A percentile compares a stretch with the other conserved stretches of the same genome.
phyloP scores from a whole-genome alignment of 257 asterid genomes.

The Solanum etuberosum region DNA sequence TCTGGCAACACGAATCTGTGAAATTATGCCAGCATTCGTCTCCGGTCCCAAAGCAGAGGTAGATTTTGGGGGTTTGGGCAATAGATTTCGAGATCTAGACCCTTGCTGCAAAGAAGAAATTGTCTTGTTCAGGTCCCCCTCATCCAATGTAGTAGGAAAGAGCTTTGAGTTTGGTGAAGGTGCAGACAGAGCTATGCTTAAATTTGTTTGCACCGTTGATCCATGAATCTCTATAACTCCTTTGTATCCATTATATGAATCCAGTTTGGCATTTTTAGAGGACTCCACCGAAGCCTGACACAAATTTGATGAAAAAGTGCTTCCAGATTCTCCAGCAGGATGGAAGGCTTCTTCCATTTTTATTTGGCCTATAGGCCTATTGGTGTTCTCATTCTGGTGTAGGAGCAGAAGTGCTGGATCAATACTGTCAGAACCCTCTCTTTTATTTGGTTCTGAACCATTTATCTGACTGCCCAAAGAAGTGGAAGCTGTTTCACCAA shows the following conservation, averaged over 20 bases:
- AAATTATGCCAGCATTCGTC: conserved; percentile 30
- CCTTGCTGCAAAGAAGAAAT: conserved; percentile 48
- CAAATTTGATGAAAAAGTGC: conserved; percentile 23
- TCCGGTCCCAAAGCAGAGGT: conserved; percentile 42
- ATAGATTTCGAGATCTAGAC: conserved; percentile 49
- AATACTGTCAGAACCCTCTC: conserved; percentile 23
- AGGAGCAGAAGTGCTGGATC: conserved; percentile 18
- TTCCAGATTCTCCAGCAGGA: conserved; percentile 27
- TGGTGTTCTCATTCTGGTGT: conserved; percentile 17
- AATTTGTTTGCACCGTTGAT: conserved; percentile 52
- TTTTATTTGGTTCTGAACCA: conserved; percentile 18
- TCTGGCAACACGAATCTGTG: conserved; percentile 82
- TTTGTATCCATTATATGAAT: conserved; percentile 19
- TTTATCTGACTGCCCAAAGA: conserved; percentile 8
- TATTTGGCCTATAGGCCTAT: conserved; percentile 22
- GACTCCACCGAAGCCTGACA: conserved; percentile 26
- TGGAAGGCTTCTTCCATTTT: conserved; percentile 17
- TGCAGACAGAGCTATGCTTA: conserved; percentile 64
- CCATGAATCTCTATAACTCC: conserved; percentile 16
- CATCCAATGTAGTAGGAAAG: conserved; percentile 31
- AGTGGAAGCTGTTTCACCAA: conserved; percentile 9
- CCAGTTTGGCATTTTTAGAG: conserved; percentile 18
- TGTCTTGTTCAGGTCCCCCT: conserved; percentile 31
- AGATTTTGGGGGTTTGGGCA: conserved; percentile 60
- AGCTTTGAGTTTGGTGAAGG: conserved; percentile 27